These are phyloP conservation scores for Vitis amurensis DNA, from an alignment of 164 flowering plant species.

Conservation along the genomic window DNA sequence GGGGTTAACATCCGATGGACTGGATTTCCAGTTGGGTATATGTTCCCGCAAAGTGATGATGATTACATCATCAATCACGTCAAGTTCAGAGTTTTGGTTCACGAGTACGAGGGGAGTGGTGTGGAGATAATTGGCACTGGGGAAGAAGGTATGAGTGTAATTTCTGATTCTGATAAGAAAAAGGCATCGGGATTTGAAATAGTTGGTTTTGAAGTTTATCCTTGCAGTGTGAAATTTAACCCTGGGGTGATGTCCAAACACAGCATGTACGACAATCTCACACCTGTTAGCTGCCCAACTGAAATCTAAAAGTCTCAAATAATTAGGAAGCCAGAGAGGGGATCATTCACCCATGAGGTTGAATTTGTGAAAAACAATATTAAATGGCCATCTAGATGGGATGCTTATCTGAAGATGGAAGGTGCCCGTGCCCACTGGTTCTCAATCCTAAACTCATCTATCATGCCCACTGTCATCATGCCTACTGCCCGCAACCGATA, in stretches of 20 bases:
- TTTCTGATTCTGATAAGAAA: constrained; percentile 20
- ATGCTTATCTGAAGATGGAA: constrained; percentile 42
- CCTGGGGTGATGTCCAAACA: constrained; percentile 18
- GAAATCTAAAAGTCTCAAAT: constrained; percentile 14
- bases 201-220: constrained; percentile 40
- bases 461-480: no score
- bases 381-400: constrained; percentile 44
- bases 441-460: not conserved
- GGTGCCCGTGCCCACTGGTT: constrained; percentile 46
- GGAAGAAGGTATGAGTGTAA: constrained; percentile 33
- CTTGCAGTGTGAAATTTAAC: constrained; percentile 37
- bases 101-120: constrained; percentile 39
- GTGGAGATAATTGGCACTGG: constrained; percentile 34
- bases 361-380: constrained; percentile 33
- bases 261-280: constrained; percentile 7
- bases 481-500: no score
- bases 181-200: constrained; percentile 35
- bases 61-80: constrained; percentile 47
- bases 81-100: constrained; percentile 42
- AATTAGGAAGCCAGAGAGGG: constrained; percentile 21
- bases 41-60: constrained; percentile 11
- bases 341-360: constrained; percentile 34
- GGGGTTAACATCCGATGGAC: constrained; percentile 39
- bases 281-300: constrained; percentile 9
- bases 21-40: constrained; percentile 44